Evolutionary conservation across 495 filamentous ascomycete genomes (phyloP).

Genomic region (Astrocystis sublimbata): DNA sequence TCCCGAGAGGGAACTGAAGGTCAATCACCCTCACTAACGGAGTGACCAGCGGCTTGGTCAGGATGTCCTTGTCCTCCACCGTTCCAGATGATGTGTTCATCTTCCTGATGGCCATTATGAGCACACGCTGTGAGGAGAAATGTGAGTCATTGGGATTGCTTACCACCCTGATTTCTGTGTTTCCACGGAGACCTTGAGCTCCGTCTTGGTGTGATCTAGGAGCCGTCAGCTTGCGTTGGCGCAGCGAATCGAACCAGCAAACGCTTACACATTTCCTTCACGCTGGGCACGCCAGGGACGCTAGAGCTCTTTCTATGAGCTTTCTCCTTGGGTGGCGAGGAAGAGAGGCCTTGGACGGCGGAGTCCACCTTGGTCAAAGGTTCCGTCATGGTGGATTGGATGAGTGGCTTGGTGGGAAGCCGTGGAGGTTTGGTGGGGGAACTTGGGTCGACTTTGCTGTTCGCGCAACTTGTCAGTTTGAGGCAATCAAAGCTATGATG

Average conservation of each 20-base stretch:
- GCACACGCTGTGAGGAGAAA: constrained; percentile 6
- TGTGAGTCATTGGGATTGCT: constrained; percentile 28
- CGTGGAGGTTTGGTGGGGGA: constrained; percentile 15
- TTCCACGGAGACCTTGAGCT: constrained; percentile 78
- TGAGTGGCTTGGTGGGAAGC: constrained; percentile 6
- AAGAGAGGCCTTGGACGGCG: constrained; percentile 74
- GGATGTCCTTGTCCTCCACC: constrained; percentile 74
- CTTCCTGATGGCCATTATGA: constrained; percentile 59
- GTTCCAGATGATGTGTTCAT: constrained; percentile 79
- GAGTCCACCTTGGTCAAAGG: constrained; percentile 84
- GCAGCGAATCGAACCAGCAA: neutral
- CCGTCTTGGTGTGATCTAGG: constrained; percentile 71
- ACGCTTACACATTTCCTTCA: constrained; percentile 78
- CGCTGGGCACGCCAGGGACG: constrained; percentile 69
- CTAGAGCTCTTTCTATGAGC: constrained; percentile 71
- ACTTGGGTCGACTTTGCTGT: constrained; percentile 5
- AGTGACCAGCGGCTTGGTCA: constrained; percentile 75
- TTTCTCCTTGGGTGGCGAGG: constrained; percentile 65
- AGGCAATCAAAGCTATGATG: neutral
- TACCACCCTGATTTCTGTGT: constrained; percentile 91
- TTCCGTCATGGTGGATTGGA: constrained; percentile 58
- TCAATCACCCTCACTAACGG: constrained; percentile 92
- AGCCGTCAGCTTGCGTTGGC: constrained; percentile 5
- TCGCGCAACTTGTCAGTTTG: neutral
- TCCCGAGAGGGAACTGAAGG: constrained; percentile 82